Evolutionary conservation across 2,329 filamentous ascomycete species (phyloP).

Genomic region (Camillea tinctor): DNA sequence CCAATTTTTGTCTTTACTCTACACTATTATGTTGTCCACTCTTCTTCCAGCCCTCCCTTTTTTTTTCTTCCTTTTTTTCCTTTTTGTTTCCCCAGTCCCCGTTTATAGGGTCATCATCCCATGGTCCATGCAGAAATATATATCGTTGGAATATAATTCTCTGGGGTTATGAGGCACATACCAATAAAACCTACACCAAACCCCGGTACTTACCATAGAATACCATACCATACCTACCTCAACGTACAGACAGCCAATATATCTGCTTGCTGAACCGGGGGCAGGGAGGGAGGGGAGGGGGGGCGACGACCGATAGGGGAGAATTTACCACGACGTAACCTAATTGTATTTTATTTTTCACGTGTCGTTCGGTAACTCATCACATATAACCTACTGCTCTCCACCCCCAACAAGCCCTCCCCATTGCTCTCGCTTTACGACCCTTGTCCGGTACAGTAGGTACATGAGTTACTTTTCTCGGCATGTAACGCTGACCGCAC

Average conservation of each 20-base stretch:
- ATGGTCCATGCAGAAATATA: not conserved
- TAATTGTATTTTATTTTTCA: not conserved
- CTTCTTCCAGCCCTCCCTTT: no score
- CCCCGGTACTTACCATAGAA: no score
- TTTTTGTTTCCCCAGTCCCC: not conserved
- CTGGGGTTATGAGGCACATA: not conserved
- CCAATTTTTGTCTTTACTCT: no score
- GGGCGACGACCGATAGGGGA: not conserved
- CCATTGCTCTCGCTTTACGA: not conserved
- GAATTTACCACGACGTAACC: not conserved
- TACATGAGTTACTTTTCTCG: constrained; percentile 5
- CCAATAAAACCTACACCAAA: no score
- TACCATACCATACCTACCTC: no score
- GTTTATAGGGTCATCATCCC: not conserved
- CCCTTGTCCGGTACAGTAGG: not conserved
- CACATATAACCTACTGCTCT: not conserved
- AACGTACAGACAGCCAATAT: not conserved
- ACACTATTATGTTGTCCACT: no score
- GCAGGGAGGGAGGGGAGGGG: not conserved
- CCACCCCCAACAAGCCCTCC: not conserved
- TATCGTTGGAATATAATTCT: not conserved
- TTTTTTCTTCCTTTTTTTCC: no score
- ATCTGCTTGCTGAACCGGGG: not conserved
- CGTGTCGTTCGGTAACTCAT: not conserved
- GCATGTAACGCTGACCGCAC: constrained; percentile 22